A percentile compares a stretch with the other conserved stretches of the same genome.
Conservation (phyloP, 2,329 filamentous ascomycete species). For the Pestalotiopsis fici region DNA sequence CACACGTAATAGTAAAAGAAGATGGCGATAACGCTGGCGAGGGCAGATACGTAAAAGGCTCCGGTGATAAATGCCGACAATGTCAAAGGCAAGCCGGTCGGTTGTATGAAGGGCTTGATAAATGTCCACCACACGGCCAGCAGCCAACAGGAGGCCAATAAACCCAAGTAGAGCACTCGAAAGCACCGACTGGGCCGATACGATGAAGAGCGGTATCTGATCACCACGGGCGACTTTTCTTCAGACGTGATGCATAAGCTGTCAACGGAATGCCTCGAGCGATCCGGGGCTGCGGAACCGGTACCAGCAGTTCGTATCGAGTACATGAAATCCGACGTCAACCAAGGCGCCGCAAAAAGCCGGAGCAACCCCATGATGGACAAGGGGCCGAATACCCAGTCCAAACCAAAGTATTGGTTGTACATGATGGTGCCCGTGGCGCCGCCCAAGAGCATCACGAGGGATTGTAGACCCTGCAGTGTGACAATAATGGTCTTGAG, state of each 20-base stretch:
- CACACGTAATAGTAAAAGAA: slow-evolving; percentile 18
- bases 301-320: background rate
- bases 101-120: background rate
- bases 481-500: slow-evolving; percentile 23
- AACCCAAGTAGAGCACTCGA: slow-evolving; percentile 12
- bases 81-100: background rate
- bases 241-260: background rate
- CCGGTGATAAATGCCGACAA: slow-evolving; percentile 12
- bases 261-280: background rate
- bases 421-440: background rate
- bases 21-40: slow-evolving; percentile 12
- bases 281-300: background rate
- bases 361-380: slow-evolving; percentile 7
- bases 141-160: slow-evolving; percentile 1
- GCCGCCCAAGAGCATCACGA: slow-evolving; percentile 1
- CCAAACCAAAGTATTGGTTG: slow-evolving; percentile 11
- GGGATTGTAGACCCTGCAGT: slow-evolving; percentile 18
- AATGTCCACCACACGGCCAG: background rate
- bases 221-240: background rate
- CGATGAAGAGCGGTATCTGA: slow-evolving; percentile 7
- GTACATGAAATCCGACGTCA: slow-evolving; percentile 7
- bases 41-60: slow-evolving; percentile 18
- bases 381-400: slow-evolving; percentile 10
- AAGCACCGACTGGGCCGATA: slow-evolving; percentile 14
- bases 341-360: background rate